Base-by-base conservation (phyloP, 2,329 filamentous ascomycete species). In the Cladophialophora bantiana region DNA sequence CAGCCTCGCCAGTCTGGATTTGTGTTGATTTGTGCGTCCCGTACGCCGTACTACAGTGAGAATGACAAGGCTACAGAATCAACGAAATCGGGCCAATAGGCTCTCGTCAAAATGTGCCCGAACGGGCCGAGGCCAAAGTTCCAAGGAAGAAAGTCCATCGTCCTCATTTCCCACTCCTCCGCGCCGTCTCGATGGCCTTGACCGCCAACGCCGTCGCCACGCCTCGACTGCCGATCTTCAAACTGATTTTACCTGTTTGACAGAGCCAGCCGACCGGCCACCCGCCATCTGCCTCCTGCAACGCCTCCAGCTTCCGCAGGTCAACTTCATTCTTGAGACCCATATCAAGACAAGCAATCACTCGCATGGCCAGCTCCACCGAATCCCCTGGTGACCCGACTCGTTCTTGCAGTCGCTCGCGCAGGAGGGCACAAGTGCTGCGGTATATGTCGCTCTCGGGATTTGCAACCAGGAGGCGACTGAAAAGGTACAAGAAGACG, bases 401-500 rank as follows among this genome's bases (percentile, higher is more conserved):
- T 32, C 60, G 60, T 62, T 62, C 60, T 34, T 62, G 50, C 52
- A 62, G 38, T 36, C 60, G 45, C 26, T 62, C 60, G 6, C 60
- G 50, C 52, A 62, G 48, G 32, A 62, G 34, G 13, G 60, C 45
- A 4, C 50, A 32, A 12, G 60, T 62, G 35, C 50, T 53, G 36
- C 60, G 50, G 36, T 62, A 62, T 15, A 62, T 62, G 13, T 62
- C 52, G 60, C 60, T 62, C 20, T 57, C 20, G 26, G 60, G 60
- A 35, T 62, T 62, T 3, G 50, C 60, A 38, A 15, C 56, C 12
- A 62, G 60, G 15, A 62, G 52, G 15, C 38, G 60, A 42, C 60
- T 62, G 60, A 62, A 62, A 15, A 62, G 52, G 38, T 56, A 62
- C 52, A 62, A 45, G 52, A 62, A 62, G 52, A 62, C 60, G 18